A percentile compares a stretch with the other conserved stretches of the same genome.
Evolutionary conservation across 2,329 filamentous ascomycete species (phyloP).

Genomic region (Cladosporium colombiae): DNA sequence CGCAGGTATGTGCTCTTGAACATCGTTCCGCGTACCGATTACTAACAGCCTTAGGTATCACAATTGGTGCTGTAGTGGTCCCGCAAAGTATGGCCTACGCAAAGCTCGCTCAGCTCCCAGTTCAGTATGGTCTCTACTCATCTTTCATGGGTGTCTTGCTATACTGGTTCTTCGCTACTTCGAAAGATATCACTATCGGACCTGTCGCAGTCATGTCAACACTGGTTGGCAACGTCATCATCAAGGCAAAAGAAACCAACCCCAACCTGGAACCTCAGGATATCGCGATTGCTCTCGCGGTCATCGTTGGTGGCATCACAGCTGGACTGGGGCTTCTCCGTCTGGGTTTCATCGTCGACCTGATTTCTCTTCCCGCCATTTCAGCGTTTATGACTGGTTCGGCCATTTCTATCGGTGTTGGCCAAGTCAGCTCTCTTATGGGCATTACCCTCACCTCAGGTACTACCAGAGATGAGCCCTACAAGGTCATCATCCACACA

Average conservation of each 20-base stretch:
- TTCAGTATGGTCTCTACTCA: slow-evolving; percentile 86
- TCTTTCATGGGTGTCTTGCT: slow-evolving; percentile 94
- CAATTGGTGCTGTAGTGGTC: slow-evolving; percentile 79
- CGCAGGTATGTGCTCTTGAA: slow-evolving; percentile 62
- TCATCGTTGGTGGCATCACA: slow-evolving; percentile 77
- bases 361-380: slow-evolving; percentile 87
- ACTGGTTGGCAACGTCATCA: slow-evolving; percentile 79
- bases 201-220: slow-evolving; percentile 96
- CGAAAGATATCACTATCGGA: slow-evolving; percentile 97
- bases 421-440: slow-evolving; percentile 80
- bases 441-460: slow-evolving; percentile 61
- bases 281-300: slow-evolving; percentile 74
- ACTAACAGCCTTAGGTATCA: slow-evolving; percentile 54
- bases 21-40: not conserved
- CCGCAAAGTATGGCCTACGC: slow-evolving; percentile 97
- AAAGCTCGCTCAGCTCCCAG: slow-evolving; percentile 73
- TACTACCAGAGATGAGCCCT: slow-evolving; percentile 75
- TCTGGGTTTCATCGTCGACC: slow-evolving; percentile 85
- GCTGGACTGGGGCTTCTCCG: slow-evolving; percentile 75
- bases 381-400: slow-evolving; percentile 97
- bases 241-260: slow-evolving; percentile 58
- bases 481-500: slow-evolving; percentile 79
- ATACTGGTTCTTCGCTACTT: slow-evolving; percentile 98
- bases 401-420: slow-evolving; percentile 80
- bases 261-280: slow-evolving; percentile 63